phyloP scores from a whole-genome alignment of 139 green algal species.

The Closterium sp. region DNA sequence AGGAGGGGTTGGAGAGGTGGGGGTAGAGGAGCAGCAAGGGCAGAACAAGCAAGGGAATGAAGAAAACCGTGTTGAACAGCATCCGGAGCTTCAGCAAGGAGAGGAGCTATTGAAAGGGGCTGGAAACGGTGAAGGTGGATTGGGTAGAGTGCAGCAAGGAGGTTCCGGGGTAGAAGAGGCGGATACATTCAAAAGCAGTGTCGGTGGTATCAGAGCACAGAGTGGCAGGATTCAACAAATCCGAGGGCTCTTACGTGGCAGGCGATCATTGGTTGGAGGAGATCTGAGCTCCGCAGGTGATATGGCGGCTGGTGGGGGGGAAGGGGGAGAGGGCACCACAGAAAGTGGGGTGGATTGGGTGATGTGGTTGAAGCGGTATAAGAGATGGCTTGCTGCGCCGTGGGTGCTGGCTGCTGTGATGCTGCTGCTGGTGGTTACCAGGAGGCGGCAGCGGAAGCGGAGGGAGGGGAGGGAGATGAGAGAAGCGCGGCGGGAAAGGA shows the following conservation, averaged over 20 bases:
- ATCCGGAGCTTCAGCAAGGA: not conserved
- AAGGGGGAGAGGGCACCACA: not conserved
- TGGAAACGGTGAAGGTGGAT: not conserved
- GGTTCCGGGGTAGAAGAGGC: not conserved
- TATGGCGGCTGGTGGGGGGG: not conserved
- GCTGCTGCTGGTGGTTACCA: not conserved
- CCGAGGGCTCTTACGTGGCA: not conserved
- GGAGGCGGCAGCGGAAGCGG: not conserved
- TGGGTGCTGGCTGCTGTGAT: not conserved
- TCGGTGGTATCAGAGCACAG: not conserved
- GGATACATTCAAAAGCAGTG: not conserved
- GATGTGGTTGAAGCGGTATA: not conserved
- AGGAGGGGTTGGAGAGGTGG: conserved; percentile 3
- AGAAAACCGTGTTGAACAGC: not conserved
- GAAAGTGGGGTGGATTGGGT: not conserved
- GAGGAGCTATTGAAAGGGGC: not conserved
- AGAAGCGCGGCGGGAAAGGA: not conserved
- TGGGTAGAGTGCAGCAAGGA: not conserved
- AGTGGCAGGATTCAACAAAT: not conserved
- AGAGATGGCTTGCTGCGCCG: not conserved
- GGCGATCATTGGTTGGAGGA: not conserved
- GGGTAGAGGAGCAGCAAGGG: conserved; percentile 3
- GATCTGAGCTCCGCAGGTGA: not conserved
- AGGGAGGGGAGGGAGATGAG: not conserved
- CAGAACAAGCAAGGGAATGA: not conserved